Conservation (phyloP, 176 grass and related monocot species). For the Ensete ventricosum region DNA sequence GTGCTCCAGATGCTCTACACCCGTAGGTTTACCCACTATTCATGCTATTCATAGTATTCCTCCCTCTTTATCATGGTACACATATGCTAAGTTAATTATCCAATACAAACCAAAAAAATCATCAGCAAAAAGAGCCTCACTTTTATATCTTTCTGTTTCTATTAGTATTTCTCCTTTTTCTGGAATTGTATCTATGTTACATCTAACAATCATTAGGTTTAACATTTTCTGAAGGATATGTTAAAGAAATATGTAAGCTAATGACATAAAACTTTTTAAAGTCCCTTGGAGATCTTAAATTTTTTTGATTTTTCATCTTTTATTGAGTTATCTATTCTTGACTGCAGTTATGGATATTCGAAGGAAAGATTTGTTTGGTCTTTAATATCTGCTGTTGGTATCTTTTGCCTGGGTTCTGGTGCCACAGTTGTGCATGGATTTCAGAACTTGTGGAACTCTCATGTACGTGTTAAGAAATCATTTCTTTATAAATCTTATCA, state of each 20-base stretch:
- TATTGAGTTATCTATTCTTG: background rate
- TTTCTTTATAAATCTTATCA: conserved; percentile 20
- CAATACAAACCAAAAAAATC: background rate
- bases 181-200: background rate
- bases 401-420: conserved; percentile 95
- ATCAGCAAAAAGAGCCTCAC: too few relatives aligned
- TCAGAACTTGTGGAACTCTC: conserved; percentile 87
- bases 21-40: conserved; percentile 48
- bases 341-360: conserved; percentile 88
- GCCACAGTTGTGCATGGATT: conserved; percentile 94
- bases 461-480: conserved; percentile 40
- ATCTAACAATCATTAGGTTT: background rate
- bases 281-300: conserved; percentile 12
- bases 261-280: background rate
- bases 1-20: conserved; percentile 92
- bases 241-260: background rate
- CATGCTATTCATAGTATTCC: conserved; percentile 13
- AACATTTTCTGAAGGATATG: background rate
- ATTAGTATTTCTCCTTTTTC: background rate
- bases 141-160: too few relatives aligned
- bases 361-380: conserved; percentile 99
- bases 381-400: conserved; percentile 94
- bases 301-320: conserved; percentile 12
- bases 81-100: background rate
- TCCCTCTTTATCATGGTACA: background rate